Evolutionary conservation across 306 rosid genomes (phyloP), one percentile per base, ranked within the genome.

Genomic region (Gillenia trifoliata): DNA sequence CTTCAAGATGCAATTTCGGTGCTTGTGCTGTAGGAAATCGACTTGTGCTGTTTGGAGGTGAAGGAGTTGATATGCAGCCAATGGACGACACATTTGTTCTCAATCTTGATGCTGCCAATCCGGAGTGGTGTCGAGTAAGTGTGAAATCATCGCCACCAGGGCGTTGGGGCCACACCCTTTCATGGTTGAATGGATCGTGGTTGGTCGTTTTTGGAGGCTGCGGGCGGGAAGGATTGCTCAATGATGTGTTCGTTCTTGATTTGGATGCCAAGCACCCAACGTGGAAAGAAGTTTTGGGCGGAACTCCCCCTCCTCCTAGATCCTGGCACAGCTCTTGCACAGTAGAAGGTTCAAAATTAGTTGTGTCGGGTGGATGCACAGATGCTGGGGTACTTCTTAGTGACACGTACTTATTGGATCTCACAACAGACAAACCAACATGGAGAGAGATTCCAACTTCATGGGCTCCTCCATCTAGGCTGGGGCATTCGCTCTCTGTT

Each of bases 321-420:
- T 92, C 99, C 45, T 94, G 99, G 99, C 99, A 94, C 80, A 92
- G 99, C 77, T 85, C 99, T 71, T 94, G 99, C 88, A 92, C 86
- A 30, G 79, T 92, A 8, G 99, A 94, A 85, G 97, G 99, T 26
- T 92, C 97, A 13, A 94, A 94, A 83, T 77, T 94, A 79, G 97
- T 94, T 30, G 96, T 94, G 67, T 92, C 98, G 1, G 99, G 99
- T 40, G 99, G 99, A 23, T 90, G 97, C 84, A 89, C 97, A 0
- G 99, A 94, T 56, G 93, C 96, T 0, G 99, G 97, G 34, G 89
- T 90, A 50, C 97, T 94, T 71, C 96, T 94, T 3, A 92, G 92
- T 29, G 99, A 94, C 76, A 94, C 96, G 6, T 86, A 82, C 83
- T 82, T 92, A 72, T 81, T 94, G 61, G 99, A 94, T 85, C 92